Evolutionary conservation across 441 rosid species (phyloP), one percentile per base, ranked within the genome.

Genomic region (Euphorbia schlechtendalii): DNA sequence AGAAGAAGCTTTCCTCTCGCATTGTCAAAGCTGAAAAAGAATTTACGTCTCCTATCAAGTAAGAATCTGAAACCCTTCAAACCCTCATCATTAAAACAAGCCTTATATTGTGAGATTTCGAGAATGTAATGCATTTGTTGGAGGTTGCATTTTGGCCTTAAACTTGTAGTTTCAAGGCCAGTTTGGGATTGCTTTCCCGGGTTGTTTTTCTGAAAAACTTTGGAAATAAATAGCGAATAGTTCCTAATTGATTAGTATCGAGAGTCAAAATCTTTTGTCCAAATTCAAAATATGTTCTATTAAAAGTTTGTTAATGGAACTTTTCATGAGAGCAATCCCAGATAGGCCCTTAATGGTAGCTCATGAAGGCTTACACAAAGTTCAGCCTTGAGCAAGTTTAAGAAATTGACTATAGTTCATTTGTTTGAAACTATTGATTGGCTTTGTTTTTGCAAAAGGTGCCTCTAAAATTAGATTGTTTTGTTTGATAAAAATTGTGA

Each of bases 1-100:
- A 77, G 81, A 86, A 81, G 76, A 86, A 86, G 65, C 69, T 76
- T 70, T 46, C 79, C 1, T 80, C 87, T 3, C 80, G 81, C 22
- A 67, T 74, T 57, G 77, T 69, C 22, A 71, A 78, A 57, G 46
- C 86, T 3, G 30, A 27, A 27, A 27, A 27, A 27, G 30, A 27
- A 27, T 75, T 82, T 73, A 74, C 81, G 76, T 78, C 78, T 59
- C 80, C 74, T 64, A 80, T 73, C 72, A 87, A 78, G 96, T 89
- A 79, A 79, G 79, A 56, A 61, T 34, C 48, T 27, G 11, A 52
- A 53, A 22, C 59, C 36, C n/a, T 55, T 55, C 30, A 25, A 6
- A 25, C 14, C 51, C 4, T 18, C 56, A 36, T 5, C 17, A 13
- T 5, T 1, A 36, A 36, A 20, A 5, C 14, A 20, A 51, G 41